These are phyloP conservation scores for Starmerella sp. DNA, from an alignment of 805 yeast genomes.

Conservation along the genomic window DNA sequence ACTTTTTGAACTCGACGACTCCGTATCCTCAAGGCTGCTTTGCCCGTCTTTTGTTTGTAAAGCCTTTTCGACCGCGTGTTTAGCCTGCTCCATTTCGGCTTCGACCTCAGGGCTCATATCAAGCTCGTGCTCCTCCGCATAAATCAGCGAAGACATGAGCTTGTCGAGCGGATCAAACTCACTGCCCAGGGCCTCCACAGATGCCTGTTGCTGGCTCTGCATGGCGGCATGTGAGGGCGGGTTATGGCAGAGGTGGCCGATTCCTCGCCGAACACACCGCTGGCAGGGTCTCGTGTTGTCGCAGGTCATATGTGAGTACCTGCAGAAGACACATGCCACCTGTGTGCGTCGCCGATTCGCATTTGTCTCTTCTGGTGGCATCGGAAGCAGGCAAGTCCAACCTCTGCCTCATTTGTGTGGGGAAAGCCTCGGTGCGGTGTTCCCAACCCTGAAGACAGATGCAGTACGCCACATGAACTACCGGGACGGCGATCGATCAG, in stretches of 20 bases:
- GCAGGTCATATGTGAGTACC: constrained; percentile 3
- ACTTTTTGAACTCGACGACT: not conserved
- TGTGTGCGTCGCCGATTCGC: constrained; percentile 1
- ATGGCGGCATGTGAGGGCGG: constrained; percentile 3
- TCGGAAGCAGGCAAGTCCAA: not conserved
- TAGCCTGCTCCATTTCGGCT: not conserved
- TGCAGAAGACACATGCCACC: constrained; percentile 2
- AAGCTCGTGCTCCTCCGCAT: not conserved
- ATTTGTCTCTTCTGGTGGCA: not conserved
- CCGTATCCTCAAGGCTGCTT: not conserved
- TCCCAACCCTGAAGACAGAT: not conserved
- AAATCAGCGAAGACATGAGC: constrained; percentile 1
- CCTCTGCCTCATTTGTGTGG: not conserved
- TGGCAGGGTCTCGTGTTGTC: not conserved
- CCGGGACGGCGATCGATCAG: not conserved
- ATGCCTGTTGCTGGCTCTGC: constrained; percentile 1
- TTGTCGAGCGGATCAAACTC: not conserved
- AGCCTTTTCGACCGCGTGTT: not conserved
- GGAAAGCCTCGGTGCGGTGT: constrained; percentile 3
- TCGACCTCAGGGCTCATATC: not conserved
- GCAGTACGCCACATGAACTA: not conserved
- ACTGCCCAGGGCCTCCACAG: not conserved
- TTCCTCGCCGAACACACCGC: not conserved
- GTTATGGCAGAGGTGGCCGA: constrained; percentile 2
- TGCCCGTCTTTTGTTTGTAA: not conserved